These are phyloP conservation scores for Pythium utonaiense DNA, from an alignment of 352 stramenopile genomes.

Conservation along the genomic window DNA sequence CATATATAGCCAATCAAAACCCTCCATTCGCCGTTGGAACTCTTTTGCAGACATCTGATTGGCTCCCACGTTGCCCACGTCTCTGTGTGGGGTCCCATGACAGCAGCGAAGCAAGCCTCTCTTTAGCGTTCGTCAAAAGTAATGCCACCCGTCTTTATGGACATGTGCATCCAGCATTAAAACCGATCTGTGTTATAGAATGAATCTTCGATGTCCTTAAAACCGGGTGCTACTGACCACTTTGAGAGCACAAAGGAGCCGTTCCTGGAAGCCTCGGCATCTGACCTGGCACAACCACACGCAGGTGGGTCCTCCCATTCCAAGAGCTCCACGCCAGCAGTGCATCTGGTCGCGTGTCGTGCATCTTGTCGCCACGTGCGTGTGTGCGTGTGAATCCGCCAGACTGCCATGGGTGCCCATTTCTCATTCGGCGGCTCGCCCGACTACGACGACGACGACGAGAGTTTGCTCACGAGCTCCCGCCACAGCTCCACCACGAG, in stretches of 20 bases:
- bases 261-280: slow-evolving; percentile 5
- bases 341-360: neutral
- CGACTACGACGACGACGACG: slow-evolving; percentile 20
- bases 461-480: neutral
- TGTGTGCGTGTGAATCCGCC: too few species aligned
- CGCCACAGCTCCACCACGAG: neutral
- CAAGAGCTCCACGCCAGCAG: neutral
- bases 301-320: neutral
- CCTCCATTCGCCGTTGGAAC: too few species aligned
- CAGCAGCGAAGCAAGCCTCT: neutral
- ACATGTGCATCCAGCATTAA: too few species aligned
- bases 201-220: slow-evolving; percentile 3
- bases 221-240: slow-evolving; percentile 9
- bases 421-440: slow-evolving; percentile 22
- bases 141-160: too few species aligned
- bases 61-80: too few species aligned
- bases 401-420: slow-evolving; percentile 13
- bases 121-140: too few species aligned
- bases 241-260: neutral
- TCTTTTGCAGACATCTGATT: too few species aligned
- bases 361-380: neutral
- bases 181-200: neutral
- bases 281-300: slow-evolving; percentile 1
- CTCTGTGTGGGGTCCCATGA: too few species aligned
- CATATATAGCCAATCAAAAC: too few species aligned